Evolutionary conservation across 495 filamentous ascomycete species (phyloP), one percentile per base, ranked within the genome.

Genomic region (Hyaloscypha hepaticicola): DNA sequence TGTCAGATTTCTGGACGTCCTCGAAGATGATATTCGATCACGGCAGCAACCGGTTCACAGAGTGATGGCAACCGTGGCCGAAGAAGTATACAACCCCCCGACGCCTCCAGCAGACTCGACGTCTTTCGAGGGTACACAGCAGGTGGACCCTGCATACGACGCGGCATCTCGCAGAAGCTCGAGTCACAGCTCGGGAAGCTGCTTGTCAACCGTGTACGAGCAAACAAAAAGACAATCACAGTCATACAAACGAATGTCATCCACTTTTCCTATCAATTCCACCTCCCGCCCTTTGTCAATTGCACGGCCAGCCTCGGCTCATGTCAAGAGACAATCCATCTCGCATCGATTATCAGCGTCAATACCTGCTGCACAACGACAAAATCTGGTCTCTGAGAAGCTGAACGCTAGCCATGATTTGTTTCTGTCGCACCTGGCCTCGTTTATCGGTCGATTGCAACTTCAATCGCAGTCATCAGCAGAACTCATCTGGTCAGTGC

Each of bases 1-100:
- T 38, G 92, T 97, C 58, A 83, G 87, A 64, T 97, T 99, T 73
- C 80, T 97, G n/a, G 96, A 99, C 71, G 81, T 93, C 5, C 89
- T 92, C 82, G 87, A 91, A 26, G 87, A 94, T 61, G 89, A 92
- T 66, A 77, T 78, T 33, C 74, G 75, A 41, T 65, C 74, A 16
- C 77, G 79, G 28, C 71, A 76, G 58, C 69, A 74, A 61, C 84
- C 87, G 31, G 80, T 84, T 51, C 76, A 82, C 49, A 78, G 74
- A 27, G 73, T 88, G 49, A 85, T 85, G 75, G 79, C 83, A 63
- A 87, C 87, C 27, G 83, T 88, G 52, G 80, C 82, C 24, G 85
- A 88, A 68, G 80, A 90, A 67, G 79, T 81, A 25, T 77, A 80
- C 64, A 78, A 88, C 58, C 89, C 90, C 49, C 87, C 84, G 33